Conservation (phyloP, 768 basidiomycete species). For the Leccinum subtestaceum region DNA sequence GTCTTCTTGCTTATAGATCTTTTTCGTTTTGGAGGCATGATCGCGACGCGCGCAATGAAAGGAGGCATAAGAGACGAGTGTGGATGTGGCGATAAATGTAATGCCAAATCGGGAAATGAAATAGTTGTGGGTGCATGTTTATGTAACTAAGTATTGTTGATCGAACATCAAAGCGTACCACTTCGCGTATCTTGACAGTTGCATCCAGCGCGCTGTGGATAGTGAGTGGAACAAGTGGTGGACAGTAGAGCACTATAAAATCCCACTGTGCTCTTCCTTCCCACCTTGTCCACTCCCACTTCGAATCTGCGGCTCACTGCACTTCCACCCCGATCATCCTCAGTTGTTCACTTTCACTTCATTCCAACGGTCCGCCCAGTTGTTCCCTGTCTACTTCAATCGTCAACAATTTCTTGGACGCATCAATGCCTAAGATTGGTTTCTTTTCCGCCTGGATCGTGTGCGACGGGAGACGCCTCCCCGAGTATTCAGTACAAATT, state of each 20-base stretch:
- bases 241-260: not conserved
- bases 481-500: constrained; percentile 54
- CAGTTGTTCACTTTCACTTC: not conserved
- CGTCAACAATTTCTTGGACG: not conserved
- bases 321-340: not conserved
- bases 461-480: constrained; percentile 45
- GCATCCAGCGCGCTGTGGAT: not conserved
- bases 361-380: not conserved
- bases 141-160: not conserved
- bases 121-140: not conserved
- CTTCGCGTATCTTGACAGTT: not conserved
- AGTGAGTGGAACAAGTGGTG: not conserved
- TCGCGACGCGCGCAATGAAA: not conserved
- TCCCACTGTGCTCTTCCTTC: not conserved
- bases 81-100: not conserved
- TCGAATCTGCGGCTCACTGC: not conserved
- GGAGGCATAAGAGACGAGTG: not conserved
- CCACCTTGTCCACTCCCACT: not conserved
- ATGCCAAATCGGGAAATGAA: not conserved
- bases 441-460: constrained; percentile 72
- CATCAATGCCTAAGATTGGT: constrained; percentile 43
- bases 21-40: constrained; percentile 32
- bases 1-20: constrained; percentile 32
- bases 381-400: not conserved
- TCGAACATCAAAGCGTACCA: constrained; percentile 4